These are phyloP conservation scores for Paraurostyla sp. DNA, from an alignment of 73 alveolate genomes.

Conservation along the genomic window DNA sequence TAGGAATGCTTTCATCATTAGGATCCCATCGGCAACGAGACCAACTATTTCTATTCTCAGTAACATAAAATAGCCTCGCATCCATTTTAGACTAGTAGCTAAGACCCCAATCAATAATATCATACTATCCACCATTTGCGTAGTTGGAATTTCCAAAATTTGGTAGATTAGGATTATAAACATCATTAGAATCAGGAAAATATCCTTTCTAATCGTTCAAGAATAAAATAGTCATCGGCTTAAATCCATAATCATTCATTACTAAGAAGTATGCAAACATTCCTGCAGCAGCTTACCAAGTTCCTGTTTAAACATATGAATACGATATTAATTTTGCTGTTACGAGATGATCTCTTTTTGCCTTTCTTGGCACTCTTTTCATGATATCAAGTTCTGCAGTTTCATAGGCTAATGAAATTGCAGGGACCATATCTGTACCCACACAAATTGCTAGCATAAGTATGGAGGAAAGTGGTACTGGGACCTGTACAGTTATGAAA, in stretches of 20 bases:
- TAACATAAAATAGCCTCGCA: neutral
- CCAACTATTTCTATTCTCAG: slow-evolving; percentile 5
- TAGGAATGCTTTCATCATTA: slow-evolving; percentile 29
- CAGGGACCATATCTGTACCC: slow-evolving; percentile 96
- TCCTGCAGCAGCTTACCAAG: slow-evolving; percentile 84
- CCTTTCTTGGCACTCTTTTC: slow-evolving; percentile 92
- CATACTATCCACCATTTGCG: neutral
- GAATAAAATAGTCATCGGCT: slow-evolving; percentile 72
- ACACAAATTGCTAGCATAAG: slow-evolving; percentile 86
- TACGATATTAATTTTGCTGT: slow-evolving; percentile 81
- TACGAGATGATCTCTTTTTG: slow-evolving; percentile 90
- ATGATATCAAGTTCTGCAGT: slow-evolving; percentile 94
- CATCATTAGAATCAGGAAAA: slow-evolving; percentile 50
- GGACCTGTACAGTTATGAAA: slow-evolving; percentile 77
- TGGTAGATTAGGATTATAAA: slow-evolving; percentile 32
- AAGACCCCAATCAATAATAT: neutral
- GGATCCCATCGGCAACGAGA: slow-evolving; percentile 65
- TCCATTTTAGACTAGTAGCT: neutral
- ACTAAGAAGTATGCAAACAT: slow-evolving; percentile 87
- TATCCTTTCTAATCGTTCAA: slow-evolving; percentile 73
- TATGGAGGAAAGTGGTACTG: slow-evolving; percentile 89
- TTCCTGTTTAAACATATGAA: slow-evolving; percentile 85
- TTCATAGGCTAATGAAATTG: slow-evolving; percentile 95
- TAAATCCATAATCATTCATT: slow-evolving; percentile 92
- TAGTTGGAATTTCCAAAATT: slow-evolving; percentile 35